Conservation (phyloP, 805 yeast genomes). For the Danielia oregonensis region DNA sequence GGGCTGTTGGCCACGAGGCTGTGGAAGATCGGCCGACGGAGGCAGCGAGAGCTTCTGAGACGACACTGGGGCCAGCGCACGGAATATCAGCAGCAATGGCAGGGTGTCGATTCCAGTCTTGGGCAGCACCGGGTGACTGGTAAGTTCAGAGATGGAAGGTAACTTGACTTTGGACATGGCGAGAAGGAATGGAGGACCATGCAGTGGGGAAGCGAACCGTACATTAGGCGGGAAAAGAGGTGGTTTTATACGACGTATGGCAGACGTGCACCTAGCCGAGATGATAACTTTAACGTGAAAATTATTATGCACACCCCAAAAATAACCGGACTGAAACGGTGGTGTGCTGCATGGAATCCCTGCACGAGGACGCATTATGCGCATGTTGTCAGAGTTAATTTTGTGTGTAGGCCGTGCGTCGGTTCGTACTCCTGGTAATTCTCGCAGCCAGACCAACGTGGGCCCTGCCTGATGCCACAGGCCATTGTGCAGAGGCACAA, state of each 20-base stretch:
- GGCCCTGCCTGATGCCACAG: no score
- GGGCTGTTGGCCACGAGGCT: no score
- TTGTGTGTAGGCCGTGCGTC: no score
- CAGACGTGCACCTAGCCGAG: no score
- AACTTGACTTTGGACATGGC: conserved; percentile 11
- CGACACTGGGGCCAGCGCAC: not conserved
- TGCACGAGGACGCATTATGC: not conserved
- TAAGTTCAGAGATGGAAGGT: conserved; percentile 18
- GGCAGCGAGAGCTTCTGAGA: conserved; percentile 1
- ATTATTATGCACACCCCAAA: not conserved
- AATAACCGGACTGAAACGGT: not conserved
- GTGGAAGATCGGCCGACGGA: not conserved
- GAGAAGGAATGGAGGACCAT: no score
- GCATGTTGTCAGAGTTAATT: no score
- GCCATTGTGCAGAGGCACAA: no score
- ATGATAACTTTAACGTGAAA: not conserved
- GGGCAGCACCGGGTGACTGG: conserved; percentile 4
- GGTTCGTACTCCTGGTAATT: no score
- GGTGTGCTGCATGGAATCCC: not conserved
- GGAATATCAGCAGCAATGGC: conserved; percentile 6
- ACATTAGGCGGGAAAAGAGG: no score
- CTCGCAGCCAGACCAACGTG: no score
- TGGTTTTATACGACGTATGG: no score
- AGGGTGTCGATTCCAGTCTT: conserved; percentile 1
- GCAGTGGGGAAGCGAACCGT: no score